These are phyloP conservation scores for Pistacia atlantica DNA, from an alignment of 345 rosid species.

Conservation along the genomic window DNA sequence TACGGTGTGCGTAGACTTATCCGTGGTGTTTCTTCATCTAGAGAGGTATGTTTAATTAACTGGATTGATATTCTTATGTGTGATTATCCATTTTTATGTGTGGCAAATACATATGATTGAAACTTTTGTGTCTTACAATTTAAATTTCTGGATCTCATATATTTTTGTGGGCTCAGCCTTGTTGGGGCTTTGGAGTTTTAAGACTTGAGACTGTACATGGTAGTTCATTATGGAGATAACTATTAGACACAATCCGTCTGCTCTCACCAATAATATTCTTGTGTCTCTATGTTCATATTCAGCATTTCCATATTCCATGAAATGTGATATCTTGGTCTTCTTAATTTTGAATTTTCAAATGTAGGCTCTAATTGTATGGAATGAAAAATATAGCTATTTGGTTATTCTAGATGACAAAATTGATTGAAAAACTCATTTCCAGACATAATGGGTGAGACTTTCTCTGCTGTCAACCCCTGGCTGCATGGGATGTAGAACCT, in stretches of 20 bases:
- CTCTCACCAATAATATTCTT: background rate
- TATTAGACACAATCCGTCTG: background rate
- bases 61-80: background rate
- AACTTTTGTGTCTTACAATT: too few relatives aligned
- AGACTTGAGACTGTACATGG: background rate
- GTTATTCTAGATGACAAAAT: background rate
- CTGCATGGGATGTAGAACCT: too few relatives aligned
- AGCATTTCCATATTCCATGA: background rate
- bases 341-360: background rate
- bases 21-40: conserved; percentile 91
- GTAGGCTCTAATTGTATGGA: background rate
- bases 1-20: conserved; percentile 88
- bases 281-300: background rate
- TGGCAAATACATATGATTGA: background rate
- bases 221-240: background rate
- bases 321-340: background rate
- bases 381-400: background rate
- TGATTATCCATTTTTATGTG: background rate
- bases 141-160: too few relatives aligned
- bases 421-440: background rate
- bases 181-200: background rate
- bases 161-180: background rate
- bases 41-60: conserved; percentile 58
- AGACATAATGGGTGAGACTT: background rate
- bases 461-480: too few relatives aligned